These are phyloP conservation scores for Picochlorum sp. DNA, from an alignment of 139 green algal species.

Conservation along the genomic window DNA sequence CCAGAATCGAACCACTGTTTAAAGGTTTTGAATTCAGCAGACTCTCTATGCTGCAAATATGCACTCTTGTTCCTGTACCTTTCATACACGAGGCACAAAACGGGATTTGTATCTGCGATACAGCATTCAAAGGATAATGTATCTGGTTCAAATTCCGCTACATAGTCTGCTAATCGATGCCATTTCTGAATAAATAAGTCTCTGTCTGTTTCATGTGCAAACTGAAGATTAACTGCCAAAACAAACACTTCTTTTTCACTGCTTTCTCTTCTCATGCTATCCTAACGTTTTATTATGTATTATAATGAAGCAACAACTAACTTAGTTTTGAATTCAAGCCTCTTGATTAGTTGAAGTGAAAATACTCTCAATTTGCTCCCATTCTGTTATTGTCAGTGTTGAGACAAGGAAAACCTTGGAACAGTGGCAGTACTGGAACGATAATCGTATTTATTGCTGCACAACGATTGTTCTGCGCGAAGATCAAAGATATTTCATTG, in stretches of 20 bases:
- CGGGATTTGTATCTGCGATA: constrained; percentile 12
- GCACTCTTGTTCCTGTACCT: constrained; percentile 5
- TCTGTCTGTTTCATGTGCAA: not conserved
- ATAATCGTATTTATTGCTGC: too few relatives aligned
- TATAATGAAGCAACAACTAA: too few relatives aligned
- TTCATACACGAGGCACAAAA: constrained; percentile 13
- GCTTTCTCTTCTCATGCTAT: too few relatives aligned
- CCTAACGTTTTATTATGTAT: too few relatives aligned
- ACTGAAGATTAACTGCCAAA: not conserved
- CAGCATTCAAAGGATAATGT: constrained; percentile 14
- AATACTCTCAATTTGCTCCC: too few relatives aligned
- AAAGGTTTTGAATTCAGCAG: not conserved
- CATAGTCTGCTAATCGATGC: constrained; percentile 10
- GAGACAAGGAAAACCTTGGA: too few relatives aligned
- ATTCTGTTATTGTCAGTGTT: too few relatives aligned
- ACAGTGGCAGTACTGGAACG: too few relatives aligned
- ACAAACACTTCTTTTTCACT: constrained; percentile 3
- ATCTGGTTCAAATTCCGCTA: constrained; percentile 1
- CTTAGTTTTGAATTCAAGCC: too few relatives aligned
- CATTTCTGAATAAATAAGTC: constrained; percentile 2
- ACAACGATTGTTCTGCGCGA: too few relatives aligned
- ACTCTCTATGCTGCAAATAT: constrained; percentile 1
- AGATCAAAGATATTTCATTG: too few relatives aligned
- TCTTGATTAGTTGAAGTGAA: too few relatives aligned
- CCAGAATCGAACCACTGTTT: not conserved